These are phyloP conservation scores for Geotrichum citri-aurantii DNA, from an alignment of 1,139 yeast genomes.

Conservation along the genomic window DNA sequence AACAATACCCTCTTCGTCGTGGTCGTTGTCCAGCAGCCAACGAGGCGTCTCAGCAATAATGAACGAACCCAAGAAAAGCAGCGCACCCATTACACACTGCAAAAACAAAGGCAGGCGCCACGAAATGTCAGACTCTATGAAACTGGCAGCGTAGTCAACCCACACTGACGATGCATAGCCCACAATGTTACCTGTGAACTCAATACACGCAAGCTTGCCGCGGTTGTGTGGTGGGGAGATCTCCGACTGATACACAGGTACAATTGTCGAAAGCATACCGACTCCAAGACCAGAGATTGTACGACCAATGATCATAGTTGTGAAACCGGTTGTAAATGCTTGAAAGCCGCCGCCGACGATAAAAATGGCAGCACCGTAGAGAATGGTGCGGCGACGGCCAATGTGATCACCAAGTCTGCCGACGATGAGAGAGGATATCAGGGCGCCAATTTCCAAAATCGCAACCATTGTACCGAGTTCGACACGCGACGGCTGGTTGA, in stretches of 20 bases:
- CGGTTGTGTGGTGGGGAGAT: conserved; percentile 85
- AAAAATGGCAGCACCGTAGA: conserved; percentile 76
- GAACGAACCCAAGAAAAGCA: conserved; percentile 65
- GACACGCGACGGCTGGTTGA: conserved; percentile 62
- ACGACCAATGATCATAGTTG: conserved; percentile 62
- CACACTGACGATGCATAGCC: conserved; percentile 86
- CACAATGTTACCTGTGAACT: conserved; percentile 83
- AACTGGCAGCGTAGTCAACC: conserved; percentile 81
- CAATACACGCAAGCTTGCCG: conserved; percentile 85
- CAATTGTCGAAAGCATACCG: conserved; percentile 84
- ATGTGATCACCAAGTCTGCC: conserved; percentile 74
- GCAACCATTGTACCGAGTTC: conserved; percentile 77
- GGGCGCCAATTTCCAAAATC: conserved; percentile 79
- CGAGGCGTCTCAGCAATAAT: conserved; percentile 83
- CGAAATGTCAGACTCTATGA: conserved; percentile 48
- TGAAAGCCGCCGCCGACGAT: conserved; percentile 78
- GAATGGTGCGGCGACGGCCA: conserved; percentile 75
- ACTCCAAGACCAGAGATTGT: conserved; percentile 82
- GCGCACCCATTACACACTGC: conserved; percentile 69
- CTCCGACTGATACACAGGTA: conserved; percentile 92
- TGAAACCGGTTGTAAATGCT: conserved; percentile 48
- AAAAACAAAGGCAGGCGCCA: conserved; percentile 79
- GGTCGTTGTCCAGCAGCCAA: conserved; percentile 83
- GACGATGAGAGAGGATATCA: conserved; percentile 67
- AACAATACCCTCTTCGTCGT: conserved; percentile 79